These are phyloP conservation scores for Monosporozyma servazzii DNA, from an alignment of 805 yeast species.

Conservation along the genomic window DNA sequence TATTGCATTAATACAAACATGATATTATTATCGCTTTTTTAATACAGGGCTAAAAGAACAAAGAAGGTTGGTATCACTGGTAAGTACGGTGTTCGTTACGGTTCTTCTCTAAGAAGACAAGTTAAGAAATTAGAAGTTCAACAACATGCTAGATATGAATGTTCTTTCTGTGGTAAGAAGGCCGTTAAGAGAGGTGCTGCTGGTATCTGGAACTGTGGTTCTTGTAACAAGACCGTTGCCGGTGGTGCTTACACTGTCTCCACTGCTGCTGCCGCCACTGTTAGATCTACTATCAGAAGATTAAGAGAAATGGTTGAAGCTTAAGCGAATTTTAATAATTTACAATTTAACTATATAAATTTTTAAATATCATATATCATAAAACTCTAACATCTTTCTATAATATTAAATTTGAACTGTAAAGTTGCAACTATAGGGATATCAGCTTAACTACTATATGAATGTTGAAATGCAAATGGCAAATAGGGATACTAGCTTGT, in stretches of 20 bases:
- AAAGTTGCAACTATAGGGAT: too few species aligned
- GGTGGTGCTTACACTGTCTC: slow-evolving; percentile 99
- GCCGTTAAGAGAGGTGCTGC: slow-evolving; percentile 94
- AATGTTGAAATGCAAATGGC: too few species aligned
- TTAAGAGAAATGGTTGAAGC: slow-evolving; percentile 99
- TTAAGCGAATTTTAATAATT: slow-evolving; percentile 36
- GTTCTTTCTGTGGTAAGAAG: slow-evolving; percentile 99
- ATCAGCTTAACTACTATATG: too few species aligned
- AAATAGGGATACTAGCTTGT: too few species aligned
- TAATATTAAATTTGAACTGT: neutral
- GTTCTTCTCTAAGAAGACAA: slow-evolving; percentile 99
- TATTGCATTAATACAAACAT: neutral
- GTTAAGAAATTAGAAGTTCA: slow-evolving; percentile 98
- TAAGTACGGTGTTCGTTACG: slow-evolving; percentile 99
- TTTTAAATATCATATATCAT: neutral
- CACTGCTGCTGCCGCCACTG: slow-evolving; percentile 99
- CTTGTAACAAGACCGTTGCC: slow-evolving; percentile 94
- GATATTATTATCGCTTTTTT: neutral
- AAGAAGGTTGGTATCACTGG: slow-evolving; percentile 99
- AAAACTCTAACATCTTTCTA: neutral
- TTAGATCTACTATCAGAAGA: slow-evolving; percentile 99
- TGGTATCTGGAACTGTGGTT: slow-evolving; percentile 97
- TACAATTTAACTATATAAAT: neutral
- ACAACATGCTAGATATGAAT: slow-evolving; percentile 98
- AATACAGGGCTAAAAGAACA: slow-evolving; percentile 94